phyloP scores from a whole-genome alignment of 805 yeast species.

The Zygoascus biomembranicola region DNA sequence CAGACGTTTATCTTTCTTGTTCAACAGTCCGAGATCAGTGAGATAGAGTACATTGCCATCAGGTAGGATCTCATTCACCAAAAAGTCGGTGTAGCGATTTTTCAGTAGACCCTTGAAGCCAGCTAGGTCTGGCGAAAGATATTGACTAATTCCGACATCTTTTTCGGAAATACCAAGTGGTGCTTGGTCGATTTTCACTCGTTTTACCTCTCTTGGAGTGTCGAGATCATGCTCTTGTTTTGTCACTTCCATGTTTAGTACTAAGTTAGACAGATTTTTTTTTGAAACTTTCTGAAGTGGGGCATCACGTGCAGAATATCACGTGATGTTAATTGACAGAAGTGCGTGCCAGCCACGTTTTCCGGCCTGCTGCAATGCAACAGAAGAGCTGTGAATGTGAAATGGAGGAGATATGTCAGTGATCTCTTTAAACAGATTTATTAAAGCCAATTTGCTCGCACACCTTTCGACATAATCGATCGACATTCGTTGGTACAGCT shows the following conservation, averaged over 20 bases:
- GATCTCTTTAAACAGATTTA: too few relatives aligned
- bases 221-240: neutral
- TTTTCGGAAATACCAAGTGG: slow-evolving; percentile 47
- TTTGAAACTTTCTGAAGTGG: neutral
- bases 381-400: too few relatives aligned
- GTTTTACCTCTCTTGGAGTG: neutral
- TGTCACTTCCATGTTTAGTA: neutral
- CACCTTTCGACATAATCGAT: too few relatives aligned
- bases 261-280: neutral
- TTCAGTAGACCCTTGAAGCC: slow-evolving; percentile 79
- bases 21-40: slow-evolving; percentile 58
- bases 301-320: too few relatives aligned
- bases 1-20: slow-evolving; percentile 15
- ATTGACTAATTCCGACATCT: slow-evolving; percentile 85
- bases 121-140: slow-evolving; percentile 40
- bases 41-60: slow-evolving; percentile 68
- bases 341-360: too few relatives aligned
- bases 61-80: slow-evolving; percentile 77
- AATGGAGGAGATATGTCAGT: too few relatives aligned
- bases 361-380: too few relatives aligned
- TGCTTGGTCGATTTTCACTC: neutral
- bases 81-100: slow-evolving; percentile 85
- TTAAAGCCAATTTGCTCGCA: too few relatives aligned
- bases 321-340: too few relatives aligned
- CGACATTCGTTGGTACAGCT: too few relatives aligned